Evolutionary conservation across 176 grass and related monocot genomes (phyloP), one percentile per base, ranked within the genome.

Genomic region (Oryza punctata): DNA sequence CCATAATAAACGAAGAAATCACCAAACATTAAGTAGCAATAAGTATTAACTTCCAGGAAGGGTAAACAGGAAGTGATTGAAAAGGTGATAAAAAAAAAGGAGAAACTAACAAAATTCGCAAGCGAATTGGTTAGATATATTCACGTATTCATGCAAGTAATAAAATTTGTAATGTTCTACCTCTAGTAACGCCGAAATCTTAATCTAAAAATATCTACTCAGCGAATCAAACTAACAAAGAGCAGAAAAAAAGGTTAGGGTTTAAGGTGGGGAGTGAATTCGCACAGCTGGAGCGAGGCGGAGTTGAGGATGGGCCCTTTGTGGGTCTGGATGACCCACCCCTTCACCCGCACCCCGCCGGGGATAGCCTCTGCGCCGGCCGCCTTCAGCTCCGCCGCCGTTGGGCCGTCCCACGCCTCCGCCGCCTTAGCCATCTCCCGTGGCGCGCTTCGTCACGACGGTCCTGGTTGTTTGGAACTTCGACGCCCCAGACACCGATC

Each of bases 301-400:
- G 96, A 91, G 78, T 90, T 90, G 77, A 99, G 89, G 81, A 99
- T 99, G 78, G 89, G 74, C 3, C 91, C 85, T 33, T 94, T 96
- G 88, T 67, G 74, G 64, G 96, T 90, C 79, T 96, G 87, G 85
- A 96, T 67, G 32, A 41, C 40, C 96, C 93, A 99, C 11, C 93
- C 93, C 72, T 92, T 94, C 35, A 96, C 49, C 44, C 50, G 80
- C 32, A 99, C 71, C 27, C 96, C 93, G 6, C 75, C 78, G 10
- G 87, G 78, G 14, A 96, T 92, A 33, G 25, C 64, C 87, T 92
- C 87, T 16, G 89, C 96, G 29, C 88, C 89, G 4, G 85, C 93
- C 74, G 91, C 85, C 75, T 87, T 93, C 46, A 99, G 85, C 79
- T 99, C 93, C 82, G 19, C 81, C 47, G 86, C 87, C 80, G 89